Evolutionary conservation across 2,329 filamentous ascomycete species (phyloP).

Genomic region (Penicillium sp.): DNA sequence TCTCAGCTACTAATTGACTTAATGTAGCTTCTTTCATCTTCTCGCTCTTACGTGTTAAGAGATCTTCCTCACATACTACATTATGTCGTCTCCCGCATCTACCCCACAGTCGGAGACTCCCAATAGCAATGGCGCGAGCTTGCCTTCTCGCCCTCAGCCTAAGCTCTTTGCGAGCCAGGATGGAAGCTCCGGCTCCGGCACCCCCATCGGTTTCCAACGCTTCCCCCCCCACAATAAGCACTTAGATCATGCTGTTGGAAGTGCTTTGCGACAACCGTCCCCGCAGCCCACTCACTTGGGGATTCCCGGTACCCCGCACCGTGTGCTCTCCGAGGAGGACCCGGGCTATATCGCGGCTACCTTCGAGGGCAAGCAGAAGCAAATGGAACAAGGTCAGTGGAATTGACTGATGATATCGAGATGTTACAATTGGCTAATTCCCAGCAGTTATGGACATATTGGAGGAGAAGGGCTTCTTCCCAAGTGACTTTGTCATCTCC

Average conservation of each 20-base stretch:
- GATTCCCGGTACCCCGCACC: constrained; percentile 68
- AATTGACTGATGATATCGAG: neutral
- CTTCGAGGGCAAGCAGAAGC: constrained; percentile 87
- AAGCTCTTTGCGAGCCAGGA: constrained; percentile 38
- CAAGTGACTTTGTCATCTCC: constrained; percentile 73
- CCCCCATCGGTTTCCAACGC: constrained; percentile 45
- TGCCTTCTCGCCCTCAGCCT: constrained; percentile 32
- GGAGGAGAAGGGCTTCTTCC: constrained; percentile 79
- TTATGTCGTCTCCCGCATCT: constrained; percentile 35
- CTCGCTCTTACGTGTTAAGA: constrained; percentile 17
- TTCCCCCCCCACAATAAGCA: constrained; percentile 55
- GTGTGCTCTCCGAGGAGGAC: constrained; percentile 80
- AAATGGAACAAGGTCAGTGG: constrained; percentile 74
- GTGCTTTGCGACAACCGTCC: constrained; percentile 68
- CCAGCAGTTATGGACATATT: constrained; percentile 74
- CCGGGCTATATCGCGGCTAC: constrained; percentile 93
- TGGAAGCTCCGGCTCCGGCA: constrained; percentile 39
- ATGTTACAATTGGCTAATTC: constrained; percentile 1
- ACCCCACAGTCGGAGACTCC: constrained; percentile 28
- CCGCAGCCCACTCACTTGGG: constrained; percentile 85
- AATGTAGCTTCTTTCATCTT: constrained; percentile 18
- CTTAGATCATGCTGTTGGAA: constrained; percentile 55
- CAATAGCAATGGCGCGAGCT: constrained; percentile 23
- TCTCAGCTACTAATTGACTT: constrained; percentile 8
- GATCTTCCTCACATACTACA: constrained; percentile 14